Conservation (phyloP, 2,329 filamentous ascomycete genomes). For the Colletotrichum horii region DNA sequence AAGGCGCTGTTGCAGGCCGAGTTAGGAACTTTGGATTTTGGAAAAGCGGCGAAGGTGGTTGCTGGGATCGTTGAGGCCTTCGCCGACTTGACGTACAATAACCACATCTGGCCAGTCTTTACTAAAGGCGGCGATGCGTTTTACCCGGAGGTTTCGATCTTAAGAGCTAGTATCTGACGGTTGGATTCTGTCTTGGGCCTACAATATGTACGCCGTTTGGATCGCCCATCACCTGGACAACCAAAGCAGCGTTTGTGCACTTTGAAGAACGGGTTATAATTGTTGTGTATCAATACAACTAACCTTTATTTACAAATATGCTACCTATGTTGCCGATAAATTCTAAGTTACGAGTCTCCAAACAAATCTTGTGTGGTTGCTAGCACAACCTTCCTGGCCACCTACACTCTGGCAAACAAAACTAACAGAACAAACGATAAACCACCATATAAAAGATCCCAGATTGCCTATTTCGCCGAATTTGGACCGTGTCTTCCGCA, state of each 20-base stretch:
- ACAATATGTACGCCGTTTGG: neutral
- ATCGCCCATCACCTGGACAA: neutral
- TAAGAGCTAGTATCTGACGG: neutral
- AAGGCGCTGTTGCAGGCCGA: conserved; percentile 2
- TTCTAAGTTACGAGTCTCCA: neutral
- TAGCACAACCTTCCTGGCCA: neutral
- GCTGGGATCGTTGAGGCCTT: neutral
- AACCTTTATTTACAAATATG: neutral
- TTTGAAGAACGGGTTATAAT: neutral
- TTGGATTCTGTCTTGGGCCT: neutral
- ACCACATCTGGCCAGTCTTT: neutral
- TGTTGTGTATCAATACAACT: neutral
- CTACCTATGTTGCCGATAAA: no score
- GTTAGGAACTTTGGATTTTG: conserved; percentile 19
- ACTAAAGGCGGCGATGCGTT: neutral
- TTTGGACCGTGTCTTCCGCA: neutral
- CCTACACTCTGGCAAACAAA: neutral
- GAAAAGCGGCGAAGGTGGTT: neutral
- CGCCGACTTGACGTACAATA: neutral
- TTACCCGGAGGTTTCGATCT: neutral
- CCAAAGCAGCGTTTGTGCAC: neutral
- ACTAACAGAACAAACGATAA: neutral
- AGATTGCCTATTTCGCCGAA: neutral
- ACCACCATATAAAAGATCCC: neutral
- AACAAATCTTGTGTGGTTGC: neutral